phyloP scores from a whole-genome alignment of 129 eudicot genomes.

The Erigeron canadensis region DNA sequence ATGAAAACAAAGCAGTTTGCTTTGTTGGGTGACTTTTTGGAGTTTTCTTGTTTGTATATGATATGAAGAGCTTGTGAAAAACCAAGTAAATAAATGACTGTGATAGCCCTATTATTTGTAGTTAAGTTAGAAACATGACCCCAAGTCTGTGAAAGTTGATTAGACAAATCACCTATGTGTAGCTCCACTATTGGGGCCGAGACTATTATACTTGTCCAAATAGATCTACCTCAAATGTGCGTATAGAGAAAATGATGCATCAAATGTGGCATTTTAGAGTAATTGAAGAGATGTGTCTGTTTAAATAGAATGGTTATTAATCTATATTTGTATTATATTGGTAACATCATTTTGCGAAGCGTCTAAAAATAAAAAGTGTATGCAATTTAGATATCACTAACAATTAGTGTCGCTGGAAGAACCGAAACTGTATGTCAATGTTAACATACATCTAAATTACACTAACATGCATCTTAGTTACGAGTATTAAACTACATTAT shows the following conservation, averaged over 20 bases:
- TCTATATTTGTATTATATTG: too few relatives aligned
- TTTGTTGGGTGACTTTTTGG: conserved; percentile 31
- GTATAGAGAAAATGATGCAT: neutral
- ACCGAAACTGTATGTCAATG: too few relatives aligned
- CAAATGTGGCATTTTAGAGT: neutral
- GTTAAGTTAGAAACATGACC: conserved; percentile 29
- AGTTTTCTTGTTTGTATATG: conserved; percentile 36
- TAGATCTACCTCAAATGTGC: conserved; percentile 22
- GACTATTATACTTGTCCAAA: conserved; percentile 30
- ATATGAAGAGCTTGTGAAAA: conserved; percentile 37
- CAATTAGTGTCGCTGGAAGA: too few relatives aligned
- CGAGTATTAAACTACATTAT: too few relatives aligned
- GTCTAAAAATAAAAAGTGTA: too few relatives aligned
- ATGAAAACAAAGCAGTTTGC: conserved; percentile 44
- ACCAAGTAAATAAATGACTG: conserved; percentile 17
- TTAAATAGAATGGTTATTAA: too few relatives aligned
- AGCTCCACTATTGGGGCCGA: conserved; percentile 34
- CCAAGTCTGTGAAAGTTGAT: conserved; percentile 23
- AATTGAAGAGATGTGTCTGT: too few relatives aligned
- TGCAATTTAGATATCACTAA: too few relatives aligned
- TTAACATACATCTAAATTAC: too few relatives aligned
- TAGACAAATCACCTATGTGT: conserved; percentile 33
- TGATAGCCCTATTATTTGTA: conserved; percentile 24
- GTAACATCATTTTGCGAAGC: too few relatives aligned
- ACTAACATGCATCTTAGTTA: too few relatives aligned